Base-by-base conservation (phyloP, 176 grass and related monocot genomes). In the Musa beccarii region DNA sequence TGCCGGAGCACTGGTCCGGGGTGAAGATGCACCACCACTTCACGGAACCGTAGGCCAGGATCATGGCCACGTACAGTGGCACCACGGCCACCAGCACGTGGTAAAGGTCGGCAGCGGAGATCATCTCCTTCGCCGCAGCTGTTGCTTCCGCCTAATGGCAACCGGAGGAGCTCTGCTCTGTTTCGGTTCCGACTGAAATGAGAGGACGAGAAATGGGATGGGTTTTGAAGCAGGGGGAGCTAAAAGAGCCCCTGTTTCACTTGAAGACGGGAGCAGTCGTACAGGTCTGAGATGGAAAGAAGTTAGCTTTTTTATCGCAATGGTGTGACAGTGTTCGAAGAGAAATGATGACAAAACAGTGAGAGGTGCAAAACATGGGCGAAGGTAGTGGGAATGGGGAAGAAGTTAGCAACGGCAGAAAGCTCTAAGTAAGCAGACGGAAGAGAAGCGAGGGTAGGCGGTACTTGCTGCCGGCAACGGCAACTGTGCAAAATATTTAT, bases 51-150 rank as follows among this genome's bases (percentile, higher is more conserved):
- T 72, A 72, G 51, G 51, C 69, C 19, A 72, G 69, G 69, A 52
- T 24, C 69, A 72, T 54, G 50, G 69, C 69, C 9, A 72, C 69
- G 69, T 72, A 72, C 10, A 72, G 69, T 9, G 69, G 69, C 16
- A 53, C 69, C 9, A 72, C 19, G 29, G 69, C 69, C 10, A n/a
- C 49, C n/a, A 72, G 51, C 49, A 72, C 51, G 49, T 72, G 2
- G 50, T 54, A 25, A 19, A 72, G 49, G 43, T 72, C 69, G 2
- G 9, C 49, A 2, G 43, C 51, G 10, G 10, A 14, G 69, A 72
- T 72, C 69, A 72, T 72, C 24, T 68, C 29, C 25, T 28, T 14
- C 20, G 23, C 25, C 10, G 14, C 14, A 3, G 9, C 23, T 9
- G 34, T 43, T 43, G 34, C 34, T 43, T 43, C 34, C 34, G 34